Percentiles rank a stretch among this genome's conserved stretches.
These are phyloP conservation scores for Scenedesmus sp. DNA, from an alignment of 163 green algal genomes.

Conservation along the genomic window DNA sequence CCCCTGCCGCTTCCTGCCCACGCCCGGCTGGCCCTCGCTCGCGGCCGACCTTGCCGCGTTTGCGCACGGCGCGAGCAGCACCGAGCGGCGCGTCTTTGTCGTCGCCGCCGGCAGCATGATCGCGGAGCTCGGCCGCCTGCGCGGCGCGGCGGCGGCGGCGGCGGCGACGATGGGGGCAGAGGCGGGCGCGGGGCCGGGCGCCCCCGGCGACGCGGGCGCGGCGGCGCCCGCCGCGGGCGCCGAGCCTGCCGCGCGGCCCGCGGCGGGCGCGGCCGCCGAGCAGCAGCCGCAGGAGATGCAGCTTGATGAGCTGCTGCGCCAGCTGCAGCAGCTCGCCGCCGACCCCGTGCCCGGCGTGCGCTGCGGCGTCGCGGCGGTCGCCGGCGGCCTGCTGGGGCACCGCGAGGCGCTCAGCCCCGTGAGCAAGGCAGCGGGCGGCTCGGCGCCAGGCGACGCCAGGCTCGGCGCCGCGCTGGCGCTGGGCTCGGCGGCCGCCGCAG, in stretches of 20 bases:
- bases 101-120: constrained; percentile 22
- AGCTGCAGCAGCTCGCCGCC: constrained; percentile 1
- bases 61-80: not conserved
- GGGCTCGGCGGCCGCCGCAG: too few species aligned
- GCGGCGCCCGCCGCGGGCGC: not conserved
- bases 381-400: not conserved
- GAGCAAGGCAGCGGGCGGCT: too few species aligned
- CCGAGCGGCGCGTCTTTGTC: constrained; percentile 22
- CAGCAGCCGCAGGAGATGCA: constrained; percentile 17
- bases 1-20: constrained; percentile 17
- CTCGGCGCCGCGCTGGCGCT: too few species aligned
- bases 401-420: too few species aligned
- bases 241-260: not conserved
- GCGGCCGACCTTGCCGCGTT: not conserved
- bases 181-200: not conserved
- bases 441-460: too few species aligned
- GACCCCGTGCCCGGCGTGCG: constrained; percentile 28
- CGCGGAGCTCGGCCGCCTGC: too few species aligned
- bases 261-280: not conserved
- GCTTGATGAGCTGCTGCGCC: constrained; percentile 11
- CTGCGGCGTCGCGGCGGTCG: constrained; percentile 7
- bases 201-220: not conserved
- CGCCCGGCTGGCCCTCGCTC: not conserved
- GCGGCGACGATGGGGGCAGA: constrained; percentile 2
- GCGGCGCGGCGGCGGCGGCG: not conserved